Conservation (phyloP, 2,329 filamentous ascomycete species). For the Huntiella bhutanensis region DNA sequence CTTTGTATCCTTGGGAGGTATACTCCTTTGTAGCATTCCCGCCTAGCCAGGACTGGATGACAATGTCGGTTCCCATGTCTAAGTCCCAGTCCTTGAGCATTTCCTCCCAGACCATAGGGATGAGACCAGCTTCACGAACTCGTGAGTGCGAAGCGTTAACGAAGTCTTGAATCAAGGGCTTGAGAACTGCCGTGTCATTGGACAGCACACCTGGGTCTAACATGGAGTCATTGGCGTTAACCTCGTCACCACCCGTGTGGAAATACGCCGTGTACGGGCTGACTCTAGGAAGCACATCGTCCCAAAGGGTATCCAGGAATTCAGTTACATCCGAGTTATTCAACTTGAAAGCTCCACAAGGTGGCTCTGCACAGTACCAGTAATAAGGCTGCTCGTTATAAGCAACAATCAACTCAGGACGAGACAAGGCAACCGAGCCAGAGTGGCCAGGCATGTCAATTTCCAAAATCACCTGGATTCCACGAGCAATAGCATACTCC, state of each 20-base stretch:
- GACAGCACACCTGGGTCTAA: conserved; percentile 56
- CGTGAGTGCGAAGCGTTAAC: conserved; percentile 50
- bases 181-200: conserved; percentile 43
- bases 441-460: conserved; percentile 72
- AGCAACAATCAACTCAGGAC: conserved; percentile 54
- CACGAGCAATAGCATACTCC: conserved; percentile 47
- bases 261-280: conserved; percentile 54
- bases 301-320: conserved; percentile 54
- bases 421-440: conserved; percentile 42
- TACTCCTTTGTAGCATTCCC: conserved; percentile 40
- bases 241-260: conserved; percentile 76
- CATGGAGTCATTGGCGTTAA: conserved; percentile 56
- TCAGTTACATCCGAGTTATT: conserved; percentile 50
- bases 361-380: conserved; percentile 42
- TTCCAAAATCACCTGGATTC: conserved; percentile 54
- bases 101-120: conserved; percentile 75
- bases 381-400: conserved; percentile 37
- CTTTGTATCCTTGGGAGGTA: conserved; percentile 45
- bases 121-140: conserved; percentile 43
- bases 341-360: conserved; percentile 54
- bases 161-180: conserved; percentile 61
- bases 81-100: conserved; percentile 65
- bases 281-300: conserved; percentile 58
- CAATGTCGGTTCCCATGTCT: conserved; percentile 47
- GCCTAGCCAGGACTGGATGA: conserved; percentile 65